Evolutionary conservation across 2,329 filamentous ascomycete genomes (phyloP).

Genomic region (Calonectria henricotiae): DNA sequence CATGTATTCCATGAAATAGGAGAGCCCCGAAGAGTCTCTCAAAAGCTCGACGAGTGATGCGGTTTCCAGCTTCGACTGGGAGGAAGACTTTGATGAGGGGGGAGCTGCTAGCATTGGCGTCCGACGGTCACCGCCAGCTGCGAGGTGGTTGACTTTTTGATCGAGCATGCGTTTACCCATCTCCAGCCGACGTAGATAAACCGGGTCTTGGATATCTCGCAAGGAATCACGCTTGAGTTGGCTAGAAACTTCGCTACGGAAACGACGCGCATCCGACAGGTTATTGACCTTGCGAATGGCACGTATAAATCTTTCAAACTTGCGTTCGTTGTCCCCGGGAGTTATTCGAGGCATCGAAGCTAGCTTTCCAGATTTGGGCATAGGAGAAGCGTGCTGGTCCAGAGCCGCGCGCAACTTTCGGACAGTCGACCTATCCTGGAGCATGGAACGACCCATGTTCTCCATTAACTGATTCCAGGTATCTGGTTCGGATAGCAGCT

Average conservation of each 20-base stretch:
- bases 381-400: conserved; percentile 93
- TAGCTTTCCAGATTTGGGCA: conserved; percentile 76
- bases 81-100: conserved; percentile 48
- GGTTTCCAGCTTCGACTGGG: conserved; percentile 79
- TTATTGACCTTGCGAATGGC: conserved; percentile 91
- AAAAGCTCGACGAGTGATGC: conserved; percentile 88
- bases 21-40: conserved; percentile 89
- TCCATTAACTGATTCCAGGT: conserved; percentile 98
- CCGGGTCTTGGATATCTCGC: conserved; percentile 84
- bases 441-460: conserved; percentile 85
- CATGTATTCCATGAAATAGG: conserved; percentile 99
- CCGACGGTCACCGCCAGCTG: conserved; percentile 74
- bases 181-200: conserved; percentile 91
- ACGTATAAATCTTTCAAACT: conserved; percentile 94
- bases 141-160: conserved; percentile 88
- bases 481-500: conserved; percentile 89
- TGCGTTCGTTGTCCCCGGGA: conserved; percentile 88
- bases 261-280: conserved; percentile 91
- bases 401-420: conserved; percentile 91
- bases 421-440: conserved; percentile 97
- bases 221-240: conserved; percentile 90
- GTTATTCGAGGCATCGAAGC: conserved; percentile 84
- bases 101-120: conserved; percentile 49
- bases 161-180: conserved; percentile 93
- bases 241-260: conserved; percentile 92